A percentile compares a stretch with the other conserved stretches of the same genome.
These are phyloP conservation scores for Eudorina sp. DNA, from an alignment of 139 green algal genomes.

Conservation along the genomic window DNA sequence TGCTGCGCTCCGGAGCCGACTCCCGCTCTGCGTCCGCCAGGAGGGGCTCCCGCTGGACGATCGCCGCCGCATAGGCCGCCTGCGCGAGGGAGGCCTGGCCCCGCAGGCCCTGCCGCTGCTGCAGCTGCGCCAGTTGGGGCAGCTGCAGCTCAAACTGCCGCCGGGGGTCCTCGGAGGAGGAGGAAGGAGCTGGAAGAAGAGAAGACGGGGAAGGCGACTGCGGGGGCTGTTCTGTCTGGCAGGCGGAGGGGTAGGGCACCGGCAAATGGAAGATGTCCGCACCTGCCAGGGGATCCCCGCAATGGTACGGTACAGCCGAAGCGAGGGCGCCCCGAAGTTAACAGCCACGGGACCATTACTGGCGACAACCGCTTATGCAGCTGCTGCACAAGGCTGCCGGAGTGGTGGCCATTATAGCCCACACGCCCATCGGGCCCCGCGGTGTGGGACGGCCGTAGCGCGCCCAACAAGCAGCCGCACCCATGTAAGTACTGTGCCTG, in stretches of 20 bases:
- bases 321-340: no score
- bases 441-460: no score
- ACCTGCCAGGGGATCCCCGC: constrained; percentile 1
- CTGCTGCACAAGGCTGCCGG: no score
- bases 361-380: no score
- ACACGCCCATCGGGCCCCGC: no score
- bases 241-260: constrained; percentile 35
- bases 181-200: no score
- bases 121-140: neutral
- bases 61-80: constrained; percentile 10
- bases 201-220: neutral
- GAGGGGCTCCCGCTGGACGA: neutral
- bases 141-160: neutral
- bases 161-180: no score
- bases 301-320: no score
- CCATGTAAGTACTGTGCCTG: no score
- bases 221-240: neutral
- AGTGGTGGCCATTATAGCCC: no score
- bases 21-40: neutral
- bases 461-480: no score
- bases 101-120: constrained; percentile 5
- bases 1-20: neutral
- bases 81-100: constrained; percentile 35
- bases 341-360: no score
- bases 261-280: constrained; percentile 38